Base-by-base conservation (phyloP, 768 basidiomycete species). In the Polyporus arcularius region DNA sequence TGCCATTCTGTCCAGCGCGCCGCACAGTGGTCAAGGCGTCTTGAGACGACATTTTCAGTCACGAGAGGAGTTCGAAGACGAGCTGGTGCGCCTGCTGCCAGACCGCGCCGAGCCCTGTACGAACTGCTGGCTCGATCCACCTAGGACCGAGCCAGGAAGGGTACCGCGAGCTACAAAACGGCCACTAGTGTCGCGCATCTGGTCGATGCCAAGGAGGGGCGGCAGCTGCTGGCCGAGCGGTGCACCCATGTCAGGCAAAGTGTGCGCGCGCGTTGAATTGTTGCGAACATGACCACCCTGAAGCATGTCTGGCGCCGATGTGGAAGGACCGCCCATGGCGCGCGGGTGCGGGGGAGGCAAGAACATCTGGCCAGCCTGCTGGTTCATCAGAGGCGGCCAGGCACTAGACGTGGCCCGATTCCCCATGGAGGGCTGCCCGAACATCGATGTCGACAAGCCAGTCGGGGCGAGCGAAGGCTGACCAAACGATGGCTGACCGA, bases 401-500 rank as follows among this genome's bases (percentile, higher is more conserved):
- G 41, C 50, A 39, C 35, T 2, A 38, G 53, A 40, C 21, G 53
- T 30, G 8, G 5, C 38, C n/a, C 60, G 42, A 14, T 8, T 31
- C 3, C 32, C 21, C 31, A 53, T 26, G 15, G 38, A 39, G 14
- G 46, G 30, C 12, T 61, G 60, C 21, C 48, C 60, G 38, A 50
- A 55, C 40, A 35, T 7, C 38, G 41, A 16, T 26, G 47, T 21
- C 9, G 56, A 46, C 40, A 60, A 61, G 38, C 62, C 50, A 12
- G 60, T 56, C 32, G 54, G 55, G 8, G 43, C 60, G 58, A 69
- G 55, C 26, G 67, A 61, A 16, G 53, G 48, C 52, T 61, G 58
- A 4, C 60, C 62, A 38, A 66, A 67, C 31, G 65, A 46, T 8
- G 59, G 58, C 38, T 61, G 67, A 6, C 62, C 62, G 39, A 63